Evolutionary conservation across 768 basidiomycete species (phyloP).

Genomic region (Tubosaeta sp.): DNA sequence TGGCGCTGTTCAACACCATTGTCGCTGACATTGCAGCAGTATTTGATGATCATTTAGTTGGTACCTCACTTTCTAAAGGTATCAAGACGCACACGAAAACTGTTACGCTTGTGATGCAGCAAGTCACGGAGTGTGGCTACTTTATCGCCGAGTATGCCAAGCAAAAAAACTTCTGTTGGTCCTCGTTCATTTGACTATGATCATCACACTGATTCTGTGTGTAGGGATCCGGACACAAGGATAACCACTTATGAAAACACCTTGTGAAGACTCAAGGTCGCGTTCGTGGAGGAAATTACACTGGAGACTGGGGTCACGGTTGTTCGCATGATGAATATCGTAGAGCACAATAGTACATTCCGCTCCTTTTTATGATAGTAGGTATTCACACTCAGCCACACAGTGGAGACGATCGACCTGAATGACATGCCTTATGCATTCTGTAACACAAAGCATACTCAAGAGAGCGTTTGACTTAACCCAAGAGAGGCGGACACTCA

Average conservation of each 20-base stretch:
- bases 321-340: conserved; percentile 1
- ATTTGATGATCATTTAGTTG: not conserved
- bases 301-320: not conserved
- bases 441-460: no score
- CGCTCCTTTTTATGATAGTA: no score
- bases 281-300: not conserved
- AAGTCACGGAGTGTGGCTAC: conserved; percentile 8
- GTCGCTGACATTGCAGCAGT: not conserved
- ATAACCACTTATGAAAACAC: not conserved
- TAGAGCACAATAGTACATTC: not conserved
- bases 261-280: not conserved
- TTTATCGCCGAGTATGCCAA: conserved; percentile 4
- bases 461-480: no score
- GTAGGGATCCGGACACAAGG: conserved; percentile 2
- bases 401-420: not conserved
- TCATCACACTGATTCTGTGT: not conserved
- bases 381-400: no score
- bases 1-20: not conserved
- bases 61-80: not conserved
- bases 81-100: not conserved
- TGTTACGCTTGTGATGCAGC: not conserved
- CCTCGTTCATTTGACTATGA: not conserved
- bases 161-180: not conserved
- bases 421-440: not conserved
- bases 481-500: no score